phyloP scores from a whole-genome alignment of 495 filamentous ascomycete genomes.

The Penicillium odoratum region DNA sequence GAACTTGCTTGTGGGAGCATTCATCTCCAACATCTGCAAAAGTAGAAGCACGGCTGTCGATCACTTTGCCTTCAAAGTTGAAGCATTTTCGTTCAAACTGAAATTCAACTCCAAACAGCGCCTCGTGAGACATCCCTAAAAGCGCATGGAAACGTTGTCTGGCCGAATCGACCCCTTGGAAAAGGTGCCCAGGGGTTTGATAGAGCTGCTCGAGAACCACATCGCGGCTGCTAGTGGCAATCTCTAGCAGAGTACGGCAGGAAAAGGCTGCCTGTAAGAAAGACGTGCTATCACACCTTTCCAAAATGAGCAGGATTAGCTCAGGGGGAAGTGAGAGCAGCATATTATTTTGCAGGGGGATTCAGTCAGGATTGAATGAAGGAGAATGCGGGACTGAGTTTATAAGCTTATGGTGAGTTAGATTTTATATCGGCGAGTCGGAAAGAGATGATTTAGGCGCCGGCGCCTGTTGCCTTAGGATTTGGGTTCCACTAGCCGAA shows the following conservation, averaged over 20 bases:
- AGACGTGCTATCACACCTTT: slow-evolving; percentile 29
- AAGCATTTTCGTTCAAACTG: slow-evolving; percentile 28
- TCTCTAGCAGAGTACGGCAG: slow-evolving; percentile 65
- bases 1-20: slow-evolving; percentile 8
- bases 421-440: not conserved
- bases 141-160: too few relatives aligned
- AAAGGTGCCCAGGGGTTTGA: slow-evolving; percentile 28
- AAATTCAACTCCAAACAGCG: slow-evolving; percentile 37
- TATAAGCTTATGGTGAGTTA: not conserved
- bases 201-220: slow-evolving; percentile 36
- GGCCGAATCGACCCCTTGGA: too few relatives aligned
- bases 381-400: too few relatives aligned
- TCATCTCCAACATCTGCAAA: slow-evolving; percentile 10
- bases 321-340: slow-evolving; percentile 41
- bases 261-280: slow-evolving; percentile 38
- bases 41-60: slow-evolving; percentile 35
- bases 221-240: slow-evolving; percentile 70
- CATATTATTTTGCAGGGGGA: slow-evolving; percentile 16
- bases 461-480: not conserved
- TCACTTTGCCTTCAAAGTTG: slow-evolving; percentile 17
- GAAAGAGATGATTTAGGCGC: not conserved
- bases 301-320: slow-evolving; percentile 41
- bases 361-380: too few relatives aligned
- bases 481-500: not conserved
- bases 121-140: slow-evolving; percentile 3